These are phyloP conservation scores for Xylona heveae DNA, from an alignment of 495 filamentous ascomycete species.

Conservation along the genomic window DNA sequence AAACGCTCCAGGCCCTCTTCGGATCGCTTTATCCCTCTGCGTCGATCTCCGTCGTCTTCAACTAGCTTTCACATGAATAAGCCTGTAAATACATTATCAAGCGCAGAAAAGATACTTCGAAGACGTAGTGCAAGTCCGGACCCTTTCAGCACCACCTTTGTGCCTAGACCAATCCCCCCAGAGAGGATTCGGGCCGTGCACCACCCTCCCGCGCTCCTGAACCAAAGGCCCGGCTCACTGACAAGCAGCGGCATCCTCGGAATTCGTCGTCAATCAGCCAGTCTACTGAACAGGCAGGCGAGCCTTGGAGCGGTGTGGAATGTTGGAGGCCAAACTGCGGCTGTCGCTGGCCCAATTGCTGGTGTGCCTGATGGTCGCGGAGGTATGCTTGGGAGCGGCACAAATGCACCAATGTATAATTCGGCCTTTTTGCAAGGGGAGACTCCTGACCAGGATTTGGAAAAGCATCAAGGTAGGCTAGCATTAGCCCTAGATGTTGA, in stretches of 20 bases:
- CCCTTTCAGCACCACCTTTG: conserved; percentile 36
- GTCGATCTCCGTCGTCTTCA: conserved; percentile 20
- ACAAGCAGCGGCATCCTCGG: conserved; percentile 2
- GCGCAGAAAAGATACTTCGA: conserved; percentile 38
- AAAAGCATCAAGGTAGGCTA: conserved; percentile 53
- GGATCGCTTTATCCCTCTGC: conserved; percentile 51
- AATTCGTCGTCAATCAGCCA: conserved; percentile 5
- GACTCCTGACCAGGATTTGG: conserved; percentile 33
- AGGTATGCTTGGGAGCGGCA: conserved; percentile 40
- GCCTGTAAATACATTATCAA: conserved; percentile 31
- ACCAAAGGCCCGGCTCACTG: neutral
- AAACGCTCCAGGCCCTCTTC: conserved; percentile 12
- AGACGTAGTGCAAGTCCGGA: conserved; percentile 34
- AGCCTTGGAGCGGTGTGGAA: conserved; percentile 63
- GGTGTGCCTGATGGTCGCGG: conserved; percentile 39
- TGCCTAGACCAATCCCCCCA: conserved; percentile 6
- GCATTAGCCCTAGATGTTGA: conserved; percentile 76
- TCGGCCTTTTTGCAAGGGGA: conserved; percentile 39
- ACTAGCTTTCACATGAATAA: conserved; percentile 44
- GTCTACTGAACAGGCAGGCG: conserved; percentile 16
- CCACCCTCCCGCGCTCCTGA: neutral
- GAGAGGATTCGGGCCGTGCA: too few relatives aligned
- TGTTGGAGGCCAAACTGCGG: conserved; percentile 44
- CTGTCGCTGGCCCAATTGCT: conserved; percentile 20
- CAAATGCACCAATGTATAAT: conserved; percentile 52